Evolutionary conservation across 2,329 filamentous ascomycete species (phyloP), one percentile per base, ranked within the genome.

Genomic region (Ophiocordyceps sinensis): DNA sequence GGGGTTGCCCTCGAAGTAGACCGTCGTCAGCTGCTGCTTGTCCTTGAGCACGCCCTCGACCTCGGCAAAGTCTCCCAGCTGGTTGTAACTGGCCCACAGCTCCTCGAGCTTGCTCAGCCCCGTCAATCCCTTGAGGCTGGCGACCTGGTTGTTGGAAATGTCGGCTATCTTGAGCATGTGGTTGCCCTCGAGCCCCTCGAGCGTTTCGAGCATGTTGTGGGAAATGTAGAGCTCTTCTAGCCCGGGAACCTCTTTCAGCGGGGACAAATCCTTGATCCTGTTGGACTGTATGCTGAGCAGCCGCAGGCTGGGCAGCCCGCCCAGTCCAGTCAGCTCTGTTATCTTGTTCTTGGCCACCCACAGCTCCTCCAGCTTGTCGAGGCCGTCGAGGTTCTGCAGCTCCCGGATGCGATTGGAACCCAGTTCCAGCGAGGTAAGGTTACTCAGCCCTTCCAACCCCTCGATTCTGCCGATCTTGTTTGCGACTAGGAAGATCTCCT

Each of bases 281-380:
- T 98, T 98, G 34, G 87, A 91, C 63, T 96, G 91, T 52, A 98
- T 87, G 53, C 85, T 93, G 40, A 98, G 77, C 39, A 96, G 85
- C 47, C 81, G 82, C 37, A 98, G 73, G 51, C 84, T 88, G 9
- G 77, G 70, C 26, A 98, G 71, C 1, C 75, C 72, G n/a, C 71
- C 71, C 14, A 96, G 73, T 40, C 85, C 82, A 47, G 75, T 78
- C 47, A 96, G 77, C 53, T 87, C 76, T 0, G 82, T 83, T 52
- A 98, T 94, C 58, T 94, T 95, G 67, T 95, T 95, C 71, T 94
- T 96, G 43, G 85, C 91, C 15, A 96, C 66, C 88, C 88, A 96
- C 14, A 95, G 70, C 59, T 94, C 79, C 58, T 93, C 81, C n/a
- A 98, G 65, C 8, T 73, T 72, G n/a, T 70, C 73, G 37, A 96